Evolutionary conservation across 768 basidiomycete genomes (phyloP).

Genomic region (Auricularia auricula-judae): DNA sequence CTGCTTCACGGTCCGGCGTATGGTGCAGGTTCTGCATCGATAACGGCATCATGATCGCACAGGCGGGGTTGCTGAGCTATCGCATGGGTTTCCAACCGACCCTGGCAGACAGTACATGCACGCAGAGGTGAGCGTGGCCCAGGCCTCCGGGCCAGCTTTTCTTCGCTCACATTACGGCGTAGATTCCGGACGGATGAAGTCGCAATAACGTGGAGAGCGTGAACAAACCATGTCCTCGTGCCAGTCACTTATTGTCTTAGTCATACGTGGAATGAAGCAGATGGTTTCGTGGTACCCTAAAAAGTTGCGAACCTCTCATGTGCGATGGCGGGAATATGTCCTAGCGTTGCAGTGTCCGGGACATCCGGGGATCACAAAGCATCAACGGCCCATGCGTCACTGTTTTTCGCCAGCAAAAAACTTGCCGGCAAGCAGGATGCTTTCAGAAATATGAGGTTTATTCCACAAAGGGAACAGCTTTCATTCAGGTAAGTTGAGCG

Average conservation of each 20-base stretch:
- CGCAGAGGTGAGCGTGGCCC: conserved; percentile 63
- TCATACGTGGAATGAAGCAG: background rate
- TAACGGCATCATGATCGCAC: conserved; percentile 99
- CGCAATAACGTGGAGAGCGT: conserved; percentile 78
- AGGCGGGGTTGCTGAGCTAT: conserved; percentile 85
- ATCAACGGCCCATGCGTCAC: no score
- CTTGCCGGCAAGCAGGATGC: no score
- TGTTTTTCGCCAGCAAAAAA: no score
- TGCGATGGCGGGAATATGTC: no score
- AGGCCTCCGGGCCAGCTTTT: background rate
- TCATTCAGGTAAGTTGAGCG: no score
- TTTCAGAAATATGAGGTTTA: no score
- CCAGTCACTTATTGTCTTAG: background rate
- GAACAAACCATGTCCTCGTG: conserved; percentile 9
- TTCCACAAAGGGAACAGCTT: no score
- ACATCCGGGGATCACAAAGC: no score
- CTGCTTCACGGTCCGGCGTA: background rate
- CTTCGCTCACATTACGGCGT: conserved; percentile 5
- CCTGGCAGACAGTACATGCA: conserved; percentile 73
- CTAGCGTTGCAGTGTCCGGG: no score
- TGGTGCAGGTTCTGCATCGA: conserved; percentile 85
- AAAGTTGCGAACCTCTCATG: no score
- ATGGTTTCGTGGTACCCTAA: no score
- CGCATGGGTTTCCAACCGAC: conserved; percentile 83
- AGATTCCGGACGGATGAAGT: conserved; percentile 96